Conservation (phyloP, 768 basidiomycete species). For the Glaciozyma martinii region DNA sequence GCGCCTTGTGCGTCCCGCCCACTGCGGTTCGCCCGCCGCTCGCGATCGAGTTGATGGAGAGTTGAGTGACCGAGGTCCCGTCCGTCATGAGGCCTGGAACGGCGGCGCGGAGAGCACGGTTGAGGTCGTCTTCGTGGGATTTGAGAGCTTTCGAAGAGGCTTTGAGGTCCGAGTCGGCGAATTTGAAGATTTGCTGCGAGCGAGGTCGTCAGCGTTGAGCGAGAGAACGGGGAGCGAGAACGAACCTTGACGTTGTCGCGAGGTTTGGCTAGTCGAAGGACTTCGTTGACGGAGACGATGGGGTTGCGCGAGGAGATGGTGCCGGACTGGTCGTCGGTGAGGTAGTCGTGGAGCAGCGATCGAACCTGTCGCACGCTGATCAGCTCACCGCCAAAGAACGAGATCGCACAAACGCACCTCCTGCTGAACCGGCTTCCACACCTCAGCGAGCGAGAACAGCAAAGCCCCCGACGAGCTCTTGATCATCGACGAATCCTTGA, state of each 20-base stretch:
- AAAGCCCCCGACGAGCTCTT: slow-evolving; percentile 52
- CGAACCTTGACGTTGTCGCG: slow-evolving; percentile 71
- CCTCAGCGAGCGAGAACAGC: slow-evolving; percentile 72
- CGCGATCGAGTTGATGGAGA: slow-evolving; percentile 15
- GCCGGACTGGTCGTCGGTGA: slow-evolving; percentile 83
- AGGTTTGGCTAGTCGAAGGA: slow-evolving; percentile 72
- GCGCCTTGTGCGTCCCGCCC: slow-evolving; percentile 57
- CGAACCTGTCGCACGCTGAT: slow-evolving; percentile 53
- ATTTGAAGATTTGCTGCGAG: slow-evolving; percentile 71
- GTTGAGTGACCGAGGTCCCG: slow-evolving; percentile 38
- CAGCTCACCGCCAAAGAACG: neutral
- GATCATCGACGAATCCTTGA: slow-evolving; percentile 72
- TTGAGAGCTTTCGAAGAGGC: slow-evolving; percentile 57
- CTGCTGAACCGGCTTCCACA: slow-evolving; percentile 78
- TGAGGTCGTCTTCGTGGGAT: slow-evolving; percentile 73
- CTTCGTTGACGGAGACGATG: slow-evolving; percentile 86
- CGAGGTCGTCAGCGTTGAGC: neutral
- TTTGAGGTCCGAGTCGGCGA: slow-evolving; percentile 80
- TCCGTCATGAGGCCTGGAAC: slow-evolving; percentile 87
- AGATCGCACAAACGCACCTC: slow-evolving; percentile 53
- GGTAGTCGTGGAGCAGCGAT: slow-evolving; percentile 72
- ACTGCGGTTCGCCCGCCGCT: slow-evolving; percentile 48
- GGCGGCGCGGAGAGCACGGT: slow-evolving; percentile 70
- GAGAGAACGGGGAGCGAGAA: neutral
- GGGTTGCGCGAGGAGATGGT: slow-evolving; percentile 71